A percentile compares a stretch with the other conserved stretches of the same genome.
These are phyloP conservation scores for Monilinia laxa DNA, from an alignment of 2,329 filamentous ascomycete genomes.

Conservation along the genomic window DNA sequence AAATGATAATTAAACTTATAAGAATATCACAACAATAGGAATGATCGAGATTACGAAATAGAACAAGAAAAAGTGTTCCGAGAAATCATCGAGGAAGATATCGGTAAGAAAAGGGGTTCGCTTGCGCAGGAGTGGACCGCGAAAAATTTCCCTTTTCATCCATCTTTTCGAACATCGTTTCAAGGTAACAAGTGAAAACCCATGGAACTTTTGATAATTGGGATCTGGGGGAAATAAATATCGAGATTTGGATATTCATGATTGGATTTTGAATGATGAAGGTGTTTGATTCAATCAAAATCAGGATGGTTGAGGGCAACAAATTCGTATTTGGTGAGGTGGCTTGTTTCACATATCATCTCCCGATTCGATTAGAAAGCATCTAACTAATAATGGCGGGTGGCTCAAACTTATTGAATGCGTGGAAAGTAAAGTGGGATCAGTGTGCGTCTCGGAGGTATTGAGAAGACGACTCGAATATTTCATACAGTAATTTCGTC, in stretches of 20 bases:
- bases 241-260: too few relatives aligned
- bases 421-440: neutral
- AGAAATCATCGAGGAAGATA: neutral
- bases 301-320: neutral
- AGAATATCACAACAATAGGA: neutral
- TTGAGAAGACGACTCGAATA: neutral
- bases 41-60: too few relatives aligned
- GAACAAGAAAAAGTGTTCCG: neutral
- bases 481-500: neutral
- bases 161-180: neutral
- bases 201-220: too few relatives aligned
- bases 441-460: too few relatives aligned
- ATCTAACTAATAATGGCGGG: neutral
- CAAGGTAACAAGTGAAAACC: too few relatives aligned
- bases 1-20: neutral
- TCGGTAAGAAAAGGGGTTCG: conserved; percentile 17
- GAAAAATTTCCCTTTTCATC: neutral
- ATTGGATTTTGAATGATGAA: too few relatives aligned
- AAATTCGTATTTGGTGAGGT: neutral
- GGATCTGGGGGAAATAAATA: too few relatives aligned
- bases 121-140: neutral
- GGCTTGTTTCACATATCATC: neutral
- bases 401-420: too few relatives aligned
- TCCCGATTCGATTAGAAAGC: neutral
- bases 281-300: neutral